Evolutionary conservation across 2,329 filamentous ascomycete species (phyloP).

Genomic region (Samsoniella hepiali): DNA sequence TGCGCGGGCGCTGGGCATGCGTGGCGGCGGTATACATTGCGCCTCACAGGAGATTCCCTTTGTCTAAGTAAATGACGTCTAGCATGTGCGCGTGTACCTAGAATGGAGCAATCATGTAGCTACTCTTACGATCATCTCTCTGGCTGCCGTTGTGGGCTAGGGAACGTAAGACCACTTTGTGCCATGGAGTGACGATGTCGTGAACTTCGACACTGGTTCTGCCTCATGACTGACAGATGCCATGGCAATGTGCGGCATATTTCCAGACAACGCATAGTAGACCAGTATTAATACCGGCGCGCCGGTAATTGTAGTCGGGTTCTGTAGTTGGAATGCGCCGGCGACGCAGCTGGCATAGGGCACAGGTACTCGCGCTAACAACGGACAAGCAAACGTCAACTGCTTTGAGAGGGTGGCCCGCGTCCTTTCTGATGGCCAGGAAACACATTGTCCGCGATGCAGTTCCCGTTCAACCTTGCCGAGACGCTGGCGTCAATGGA

Average conservation of each 20-base stretch:
- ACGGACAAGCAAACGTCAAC: not conserved
- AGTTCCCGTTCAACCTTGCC: not conserved
- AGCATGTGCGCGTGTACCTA: not conserved
- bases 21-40: constrained; percentile 17
- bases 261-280: too few species aligned
- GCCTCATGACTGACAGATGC: not conserved
- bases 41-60: constrained; percentile 11
- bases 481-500: not conserved
- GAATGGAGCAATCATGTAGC: too few species aligned
- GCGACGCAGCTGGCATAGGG: too few species aligned
- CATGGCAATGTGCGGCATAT: not conserved
- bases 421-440: not conserved
- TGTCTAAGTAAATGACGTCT: not conserved
- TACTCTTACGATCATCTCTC: too few species aligned
- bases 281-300: not conserved
- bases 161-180: too few species aligned
- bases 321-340: not conserved
- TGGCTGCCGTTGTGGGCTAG: too few species aligned
- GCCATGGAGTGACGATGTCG: too few species aligned
- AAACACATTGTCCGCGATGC: not conserved
- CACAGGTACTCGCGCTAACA: not conserved
- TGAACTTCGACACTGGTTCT: too few species aligned
- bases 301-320: not conserved
- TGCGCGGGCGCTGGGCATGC: not conserved
- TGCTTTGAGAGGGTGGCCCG: too few species aligned